Evolutionary conservation across 495 filamentous ascomycete species (phyloP).

Genomic region (Aspergillus sclerotioniger): DNA sequence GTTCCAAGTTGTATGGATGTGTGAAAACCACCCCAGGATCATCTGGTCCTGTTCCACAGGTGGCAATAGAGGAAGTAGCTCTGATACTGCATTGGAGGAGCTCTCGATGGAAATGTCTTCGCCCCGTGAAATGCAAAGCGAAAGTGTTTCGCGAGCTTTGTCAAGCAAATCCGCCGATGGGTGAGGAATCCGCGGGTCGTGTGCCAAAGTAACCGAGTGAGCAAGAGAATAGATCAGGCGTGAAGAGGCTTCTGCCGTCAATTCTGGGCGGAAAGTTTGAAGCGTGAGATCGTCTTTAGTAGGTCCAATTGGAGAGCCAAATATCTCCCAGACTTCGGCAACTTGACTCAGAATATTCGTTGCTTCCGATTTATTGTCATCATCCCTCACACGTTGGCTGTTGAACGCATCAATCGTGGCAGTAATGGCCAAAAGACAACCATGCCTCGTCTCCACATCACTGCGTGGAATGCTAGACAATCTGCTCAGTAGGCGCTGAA

Average conservation of each 20-base stretch:
- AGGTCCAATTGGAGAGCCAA: constrained; percentile 34
- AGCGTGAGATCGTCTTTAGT: constrained; percentile 44
- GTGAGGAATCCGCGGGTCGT: background rate
- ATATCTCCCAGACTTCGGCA: constrained; percentile 40
- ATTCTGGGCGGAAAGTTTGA: constrained; percentile 60
- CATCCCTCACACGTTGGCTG: constrained; percentile 11
- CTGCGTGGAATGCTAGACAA: constrained; percentile 50
- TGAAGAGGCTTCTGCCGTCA: constrained; percentile 64
- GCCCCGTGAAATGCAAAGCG: constrained; percentile 42
- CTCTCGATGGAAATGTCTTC: constrained; percentile 49
- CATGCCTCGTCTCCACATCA: constrained; percentile 67
- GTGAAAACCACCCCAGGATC: constrained; percentile 37
- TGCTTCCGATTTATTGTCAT: constrained; percentile 13
- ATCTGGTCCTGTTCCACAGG: constrained; percentile 30
- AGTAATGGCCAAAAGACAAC: constrained; percentile 62
- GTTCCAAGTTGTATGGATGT: constrained; percentile 38
- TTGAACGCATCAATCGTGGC: constrained; percentile 37
- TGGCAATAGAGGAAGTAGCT: constrained; percentile 42
- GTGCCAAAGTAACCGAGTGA: constrained; percentile 13
- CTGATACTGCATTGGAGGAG: constrained; percentile 44
- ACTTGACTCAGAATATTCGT: constrained; percentile 25
- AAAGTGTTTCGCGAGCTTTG: constrained; percentile 37
- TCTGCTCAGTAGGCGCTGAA: constrained; percentile 42
- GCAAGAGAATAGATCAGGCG: constrained; percentile 50
- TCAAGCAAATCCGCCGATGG: constrained; percentile 32